These are phyloP conservation scores for Paramecium octaurelia DNA, from an alignment of 73 alveolate genomes.

Conservation along the genomic window DNA sequence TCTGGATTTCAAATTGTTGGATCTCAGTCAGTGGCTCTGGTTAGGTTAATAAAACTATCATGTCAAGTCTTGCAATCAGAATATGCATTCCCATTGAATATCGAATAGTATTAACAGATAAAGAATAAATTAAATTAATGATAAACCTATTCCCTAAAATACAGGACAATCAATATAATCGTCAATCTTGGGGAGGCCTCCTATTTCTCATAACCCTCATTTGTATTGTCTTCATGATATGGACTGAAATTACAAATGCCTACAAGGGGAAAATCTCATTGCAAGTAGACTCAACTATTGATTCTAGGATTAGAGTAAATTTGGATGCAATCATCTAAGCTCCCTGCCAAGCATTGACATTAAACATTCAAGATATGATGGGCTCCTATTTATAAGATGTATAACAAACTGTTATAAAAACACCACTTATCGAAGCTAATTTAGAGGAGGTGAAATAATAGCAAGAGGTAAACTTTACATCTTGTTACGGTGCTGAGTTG, in stretches of 20 bases:
- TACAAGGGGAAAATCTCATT: not conserved
- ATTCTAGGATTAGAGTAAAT: not conserved
- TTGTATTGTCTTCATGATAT: not conserved
- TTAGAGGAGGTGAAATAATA: not conserved
- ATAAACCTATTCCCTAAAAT: conserved; percentile 32
- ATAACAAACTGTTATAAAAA: not conserved
- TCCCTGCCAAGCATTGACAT: not conserved
- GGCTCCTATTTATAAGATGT: not conserved
- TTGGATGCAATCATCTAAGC: not conserved
- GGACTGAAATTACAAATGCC: not conserved
- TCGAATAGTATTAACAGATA: not conserved
- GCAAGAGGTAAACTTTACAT: not conserved
- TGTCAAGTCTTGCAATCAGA: not conserved
- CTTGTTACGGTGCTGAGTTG: conserved; percentile 9
- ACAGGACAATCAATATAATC: not conserved
- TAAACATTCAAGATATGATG: not conserved
- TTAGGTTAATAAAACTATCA: not conserved
- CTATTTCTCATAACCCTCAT: not conserved
- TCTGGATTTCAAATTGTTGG: not conserved
- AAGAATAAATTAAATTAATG: conserved; percentile 11
- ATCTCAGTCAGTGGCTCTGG: not conserved
- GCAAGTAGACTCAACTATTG: not conserved
- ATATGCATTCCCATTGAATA: conserved; percentile 13
- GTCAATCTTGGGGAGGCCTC: not conserved
- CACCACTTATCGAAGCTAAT: not conserved